Base-by-base conservation (phyloP, 2,329 filamentous ascomycete species). In the Exophiala aquamarina region DNA sequence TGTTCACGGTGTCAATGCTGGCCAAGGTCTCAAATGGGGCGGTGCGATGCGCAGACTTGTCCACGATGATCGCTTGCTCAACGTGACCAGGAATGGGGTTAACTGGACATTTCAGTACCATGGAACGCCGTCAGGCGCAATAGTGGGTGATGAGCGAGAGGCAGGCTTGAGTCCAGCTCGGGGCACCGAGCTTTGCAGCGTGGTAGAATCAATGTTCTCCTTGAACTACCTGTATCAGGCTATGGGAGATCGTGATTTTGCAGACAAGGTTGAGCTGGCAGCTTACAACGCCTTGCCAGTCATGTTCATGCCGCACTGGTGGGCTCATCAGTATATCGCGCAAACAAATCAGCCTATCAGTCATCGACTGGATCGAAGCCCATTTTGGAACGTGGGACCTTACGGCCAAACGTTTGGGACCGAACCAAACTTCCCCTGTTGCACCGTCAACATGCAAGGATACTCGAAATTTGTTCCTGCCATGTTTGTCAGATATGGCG, bases 371-470 rank as follows among this genome's bases (percentile, higher is more conserved):
- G 60, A 64, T 6, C 59, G 47, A 33, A 66, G 64, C 6, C 74
- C 71, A 0, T 80, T 77, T 59, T 78, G 65, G 44, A 77, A 78
- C 44, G 71, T 74, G 18, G 70, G 73, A 39, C 62, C 59, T 4
- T 59, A 61, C 20, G 70, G 70, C 2, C 69, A 74, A 31, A 74
- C 72, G 0, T 81, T 75, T 56, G 77, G 76, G 1, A 63, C 79
- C 11, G 76, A 78, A 46, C 74, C 74, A 2, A 69, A 76, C 26
- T 79, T 66, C 47, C 67, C 67, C 26, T 82, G 78, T 61, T 82
- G 78, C 55, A 79, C 77, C 1, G 78, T 82, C 49, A 82, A 82
- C 47, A 76, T 81, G 53, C 77, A 81, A 55, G 79, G 74, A 7
- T 78, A 74, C 50, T 77, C 79, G 0, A 81, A 81, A 53, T 80